Evolutionary conservation across 2,329 filamentous ascomycete genomes (phyloP).

Genomic region (Colletotrichum tamarilloi): DNA sequence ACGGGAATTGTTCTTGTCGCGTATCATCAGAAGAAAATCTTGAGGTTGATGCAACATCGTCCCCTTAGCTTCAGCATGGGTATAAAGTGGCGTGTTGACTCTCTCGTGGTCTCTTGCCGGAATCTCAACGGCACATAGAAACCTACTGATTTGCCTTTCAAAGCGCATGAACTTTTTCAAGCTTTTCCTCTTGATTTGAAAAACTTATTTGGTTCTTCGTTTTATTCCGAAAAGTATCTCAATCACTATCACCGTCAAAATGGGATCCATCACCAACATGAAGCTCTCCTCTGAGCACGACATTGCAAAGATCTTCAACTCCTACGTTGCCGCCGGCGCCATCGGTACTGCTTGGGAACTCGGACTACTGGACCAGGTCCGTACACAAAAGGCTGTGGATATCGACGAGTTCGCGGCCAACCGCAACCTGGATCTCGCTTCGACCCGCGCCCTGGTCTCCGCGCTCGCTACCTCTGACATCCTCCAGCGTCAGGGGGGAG

Average conservation of each 20-base stretch:
- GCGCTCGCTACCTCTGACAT: no score
- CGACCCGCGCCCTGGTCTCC: not conserved
- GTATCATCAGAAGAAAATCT: not conserved
- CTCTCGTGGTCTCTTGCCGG: not conserved
- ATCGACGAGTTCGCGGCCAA: slow-evolving; percentile 33
- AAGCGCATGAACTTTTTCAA: no score
- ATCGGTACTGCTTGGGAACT: slow-evolving; percentile 27
- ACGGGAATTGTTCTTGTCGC: not conserved
- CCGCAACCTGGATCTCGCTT: slow-evolving; percentile 5
- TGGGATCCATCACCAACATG: slow-evolving; percentile 2
- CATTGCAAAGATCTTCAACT: slow-evolving; percentile 25
- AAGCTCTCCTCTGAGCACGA: slow-evolving; percentile 1
- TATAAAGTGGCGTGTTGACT: not conserved
- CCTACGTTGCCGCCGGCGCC: slow-evolving; percentile 22
- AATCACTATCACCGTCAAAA: not conserved
- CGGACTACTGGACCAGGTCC: slow-evolving; percentile 24
- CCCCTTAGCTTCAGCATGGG: not conserved
- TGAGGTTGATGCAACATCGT: not conserved
- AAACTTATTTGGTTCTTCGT: no score
- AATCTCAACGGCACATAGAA: no score
- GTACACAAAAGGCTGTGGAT: slow-evolving; percentile 35
- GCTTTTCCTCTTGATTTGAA: no score
- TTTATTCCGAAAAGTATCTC: no score
- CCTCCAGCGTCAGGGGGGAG: no score
- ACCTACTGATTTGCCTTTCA: no score